Conservation (phyloP, 1,139 yeast genomes). For the Geotrichum fermentans region DNA sequence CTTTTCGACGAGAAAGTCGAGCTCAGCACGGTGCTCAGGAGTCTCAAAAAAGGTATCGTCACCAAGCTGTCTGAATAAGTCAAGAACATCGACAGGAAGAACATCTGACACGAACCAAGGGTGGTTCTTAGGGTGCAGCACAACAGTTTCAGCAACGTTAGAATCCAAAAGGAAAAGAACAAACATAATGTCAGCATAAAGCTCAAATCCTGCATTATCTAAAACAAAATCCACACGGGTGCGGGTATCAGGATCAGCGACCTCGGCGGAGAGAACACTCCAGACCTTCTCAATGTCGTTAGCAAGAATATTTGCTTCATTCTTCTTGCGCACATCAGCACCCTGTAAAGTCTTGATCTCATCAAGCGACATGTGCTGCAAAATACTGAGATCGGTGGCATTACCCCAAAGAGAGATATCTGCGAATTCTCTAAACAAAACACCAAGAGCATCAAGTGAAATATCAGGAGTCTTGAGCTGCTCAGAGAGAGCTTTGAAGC, state of each 20-base stretch:
- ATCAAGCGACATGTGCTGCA: slow-evolving; percentile 63
- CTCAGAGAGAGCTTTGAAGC: slow-evolving; percentile 51
- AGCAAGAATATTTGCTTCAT: slow-evolving; percentile 74
- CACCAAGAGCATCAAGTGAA: slow-evolving; percentile 47
- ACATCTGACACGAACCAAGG: slow-evolving; percentile 99
- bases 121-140: slow-evolving; percentile 79
- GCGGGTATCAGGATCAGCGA: slow-evolving; percentile 26
- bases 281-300: slow-evolving; percentile 74
- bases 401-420: slow-evolving; percentile 97
- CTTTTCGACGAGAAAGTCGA: slow-evolving; percentile 47
- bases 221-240: slow-evolving; percentile 74
- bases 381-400: slow-evolving; percentile 86
- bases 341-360: slow-evolving; percentile 91
- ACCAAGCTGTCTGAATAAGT: slow-evolving; percentile 54
- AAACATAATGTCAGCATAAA: slow-evolving; percentile 79
- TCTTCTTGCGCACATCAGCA: slow-evolving; percentile 74
- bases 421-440: slow-evolving; percentile 57
- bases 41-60: slow-evolving; percentile 47
- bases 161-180: slow-evolving; percentile 72
- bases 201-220: slow-evolving; percentile 94
- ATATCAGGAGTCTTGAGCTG: slow-evolving; percentile 37
- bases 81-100: slow-evolving; percentile 69
- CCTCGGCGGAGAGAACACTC: slow-evolving; percentile 39
- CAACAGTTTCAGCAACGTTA: slow-evolving; percentile 55
- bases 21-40: slow-evolving; percentile 13